A percentile compares a stretch with the other conserved stretches of the same genome.
Conservation (phyloP, 768 basidiomycete genomes). For the Suillus cothurnatus region DNA sequence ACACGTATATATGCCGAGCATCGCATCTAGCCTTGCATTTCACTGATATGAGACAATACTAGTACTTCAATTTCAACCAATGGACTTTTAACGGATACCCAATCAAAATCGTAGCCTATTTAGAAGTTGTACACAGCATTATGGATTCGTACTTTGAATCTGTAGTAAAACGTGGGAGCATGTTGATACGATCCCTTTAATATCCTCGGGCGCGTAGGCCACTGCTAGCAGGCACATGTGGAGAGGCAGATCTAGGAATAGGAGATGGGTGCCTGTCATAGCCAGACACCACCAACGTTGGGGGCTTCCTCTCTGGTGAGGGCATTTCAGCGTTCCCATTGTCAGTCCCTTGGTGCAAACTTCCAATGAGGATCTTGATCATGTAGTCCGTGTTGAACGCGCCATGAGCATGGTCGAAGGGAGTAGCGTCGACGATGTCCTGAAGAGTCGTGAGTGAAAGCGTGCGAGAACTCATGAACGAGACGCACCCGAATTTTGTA, state of each 20-base stretch:
- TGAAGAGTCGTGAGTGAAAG: slow-evolving; percentile 18
- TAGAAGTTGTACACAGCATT: neutral
- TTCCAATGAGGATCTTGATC: slow-evolving; percentile 36
- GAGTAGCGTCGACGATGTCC: slow-evolving; percentile 52
- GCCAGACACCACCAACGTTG: neutral
- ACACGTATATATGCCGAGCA: no score
- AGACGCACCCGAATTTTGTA: slow-evolving; percentile 34
- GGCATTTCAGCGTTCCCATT: slow-evolving; percentile 14
- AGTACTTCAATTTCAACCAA: neutral
- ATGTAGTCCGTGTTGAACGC: slow-evolving; percentile 37
- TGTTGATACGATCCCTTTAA: neutral
- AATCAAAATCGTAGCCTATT: neutral
- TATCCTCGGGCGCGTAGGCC: neutral
- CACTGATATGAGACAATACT: neutral
- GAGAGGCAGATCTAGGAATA: neutral
- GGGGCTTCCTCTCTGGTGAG: slow-evolving; percentile 9
- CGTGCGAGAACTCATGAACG: neutral
- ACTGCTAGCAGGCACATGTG: neutral
- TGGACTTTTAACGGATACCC: neutral
- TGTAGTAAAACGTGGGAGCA: neutral
- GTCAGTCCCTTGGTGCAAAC: slow-evolving; percentile 24
- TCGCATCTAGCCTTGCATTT: no score
- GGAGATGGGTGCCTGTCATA: slow-evolving; percentile 4
- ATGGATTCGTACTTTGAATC: neutral
- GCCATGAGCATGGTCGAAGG: slow-evolving; percentile 35